Evolutionary conservation across 1,284 basidiomycete species (phyloP), one percentile per base, ranked within the genome.

Genomic region (Cryptococcus jaspeensis): DNA sequence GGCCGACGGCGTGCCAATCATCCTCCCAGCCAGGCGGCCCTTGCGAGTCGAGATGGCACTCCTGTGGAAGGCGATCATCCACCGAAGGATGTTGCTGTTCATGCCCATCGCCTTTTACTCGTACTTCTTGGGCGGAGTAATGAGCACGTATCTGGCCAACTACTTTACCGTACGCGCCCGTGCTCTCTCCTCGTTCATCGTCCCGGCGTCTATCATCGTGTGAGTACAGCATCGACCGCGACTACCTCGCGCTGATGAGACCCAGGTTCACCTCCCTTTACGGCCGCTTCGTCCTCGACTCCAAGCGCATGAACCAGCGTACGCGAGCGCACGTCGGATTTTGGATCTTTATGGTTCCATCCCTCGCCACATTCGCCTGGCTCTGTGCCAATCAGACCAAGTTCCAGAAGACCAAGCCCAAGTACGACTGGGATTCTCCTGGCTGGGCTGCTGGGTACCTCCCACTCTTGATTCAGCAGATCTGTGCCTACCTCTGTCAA

Each of bases 81-180:
- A 46, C 25, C 48, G 52, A 20, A 52, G 53, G 32, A 58, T 61
- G 45, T 39, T 60, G 15, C 12, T 66, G 37, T 42, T 67, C 39
- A 56, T 66, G 46, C 58, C 63, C 15, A 51, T 62, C 42, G 61
- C 51, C n/a, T 61, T 69, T 51, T 69, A 63, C 50, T 56, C 56
- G 13, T 69, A 59, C 58, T 64, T 67, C 15, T 67, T 61, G 50
- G 63, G 65, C 2, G 67, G 62, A 5, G 50, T 57, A 15, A 36
- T 52, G 36, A 44, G 50, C 16, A 71, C 63, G 7, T 72, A 70
- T 54, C 62, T 72, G 23, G 56, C 71, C 20, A 47, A 52, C 13
- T 61, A 64, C 55, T 72, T 72, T 37, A 55, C 63, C 6, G 70
- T 72, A 18, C 63, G 70, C 22, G 58, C 66, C 13, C 62, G 70